These are phyloP conservation scores for Calonectria honghensis DNA, from an alignment of 2,329 filamentous ascomycete genomes.

Conservation along the genomic window DNA sequence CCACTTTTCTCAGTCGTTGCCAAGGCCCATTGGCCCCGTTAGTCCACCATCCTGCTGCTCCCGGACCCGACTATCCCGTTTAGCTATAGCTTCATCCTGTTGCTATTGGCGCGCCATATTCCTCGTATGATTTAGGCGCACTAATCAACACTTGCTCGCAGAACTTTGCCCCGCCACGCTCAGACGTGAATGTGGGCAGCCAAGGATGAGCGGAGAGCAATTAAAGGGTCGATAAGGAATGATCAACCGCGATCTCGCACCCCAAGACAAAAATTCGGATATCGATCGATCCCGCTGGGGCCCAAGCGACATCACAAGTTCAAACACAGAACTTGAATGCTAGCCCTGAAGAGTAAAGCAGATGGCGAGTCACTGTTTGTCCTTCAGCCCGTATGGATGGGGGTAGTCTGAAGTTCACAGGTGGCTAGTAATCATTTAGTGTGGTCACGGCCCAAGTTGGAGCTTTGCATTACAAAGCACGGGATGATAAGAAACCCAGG, in stretches of 20 bases:
- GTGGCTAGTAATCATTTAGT: background rate
- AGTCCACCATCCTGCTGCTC: background rate
- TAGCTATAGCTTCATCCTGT: background rate
- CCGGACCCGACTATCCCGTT: background rate
- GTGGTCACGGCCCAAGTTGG: background rate
- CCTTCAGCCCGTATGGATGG: background rate
- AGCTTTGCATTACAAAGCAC: too few species aligned
- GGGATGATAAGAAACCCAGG: too few species aligned
- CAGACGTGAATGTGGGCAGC: background rate
- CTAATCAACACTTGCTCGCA: background rate
- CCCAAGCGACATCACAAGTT: background rate
- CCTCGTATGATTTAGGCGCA: background rate
- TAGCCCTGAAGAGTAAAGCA: background rate
- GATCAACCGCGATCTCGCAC: background rate
- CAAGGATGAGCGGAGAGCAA: background rate
- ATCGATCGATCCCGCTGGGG: background rate
- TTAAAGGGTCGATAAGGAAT: background rate
- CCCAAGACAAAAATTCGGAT: background rate
- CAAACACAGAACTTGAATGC: background rate
- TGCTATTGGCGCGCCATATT: too few species aligned
- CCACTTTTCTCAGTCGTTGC: background rate
- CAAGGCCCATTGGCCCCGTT: background rate
- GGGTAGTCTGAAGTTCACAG: background rate
- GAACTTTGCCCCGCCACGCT: background rate
- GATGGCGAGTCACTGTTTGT: background rate